phyloP scores from a whole-genome alignment of 805 yeast genomes.

The Kurtzmaniella fragi region DNA sequence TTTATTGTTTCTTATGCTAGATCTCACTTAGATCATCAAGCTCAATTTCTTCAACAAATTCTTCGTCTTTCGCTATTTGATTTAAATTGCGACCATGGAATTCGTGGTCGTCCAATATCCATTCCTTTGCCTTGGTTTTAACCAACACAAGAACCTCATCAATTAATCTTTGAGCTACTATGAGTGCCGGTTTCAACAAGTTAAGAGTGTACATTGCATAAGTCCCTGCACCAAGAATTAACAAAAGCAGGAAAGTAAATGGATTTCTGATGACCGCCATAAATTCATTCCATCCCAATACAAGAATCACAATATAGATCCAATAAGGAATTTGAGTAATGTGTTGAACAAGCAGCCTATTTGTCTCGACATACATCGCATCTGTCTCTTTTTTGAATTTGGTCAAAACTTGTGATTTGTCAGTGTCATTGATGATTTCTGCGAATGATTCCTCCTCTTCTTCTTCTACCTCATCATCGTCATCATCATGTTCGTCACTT shows the following conservation, averaged over 20 bases:
- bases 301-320: slow-evolving; percentile 65
- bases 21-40: slow-evolving; percentile 8
- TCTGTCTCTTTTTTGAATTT: slow-evolving; percentile 74
- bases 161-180: slow-evolving; percentile 52
- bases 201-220: slow-evolving; percentile 68
- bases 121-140: slow-evolving; percentile 55
- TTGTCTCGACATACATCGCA: slow-evolving; percentile 79
- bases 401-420: slow-evolving; percentile 50
- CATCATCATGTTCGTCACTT: slow-evolving; percentile 16
- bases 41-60: slow-evolving; percentile 12
- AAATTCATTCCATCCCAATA: slow-evolving; percentile 94
- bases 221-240: slow-evolving; percentile 54
- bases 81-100: slow-evolving; percentile 15
- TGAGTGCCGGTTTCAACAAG: slow-evolving; percentile 69
- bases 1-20: not conserved
- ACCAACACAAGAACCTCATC: slow-evolving; percentile 54
- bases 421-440: slow-evolving; percentile 51
- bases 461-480: slow-evolving; percentile 20
- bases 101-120: slow-evolving; percentile 48
- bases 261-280: slow-evolving; percentile 86
- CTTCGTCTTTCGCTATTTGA: slow-evolving; percentile 9
- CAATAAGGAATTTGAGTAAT: slow-evolving; percentile 80
- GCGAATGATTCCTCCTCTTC: slow-evolving; percentile 40
- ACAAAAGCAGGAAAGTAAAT: slow-evolving; percentile 58
- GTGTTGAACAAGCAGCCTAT: slow-evolving; percentile 75